Base-by-base conservation (phyloP, 2,329 filamentous ascomycete genomes). In the Ceratocystiopsis brevicomis region DNA sequence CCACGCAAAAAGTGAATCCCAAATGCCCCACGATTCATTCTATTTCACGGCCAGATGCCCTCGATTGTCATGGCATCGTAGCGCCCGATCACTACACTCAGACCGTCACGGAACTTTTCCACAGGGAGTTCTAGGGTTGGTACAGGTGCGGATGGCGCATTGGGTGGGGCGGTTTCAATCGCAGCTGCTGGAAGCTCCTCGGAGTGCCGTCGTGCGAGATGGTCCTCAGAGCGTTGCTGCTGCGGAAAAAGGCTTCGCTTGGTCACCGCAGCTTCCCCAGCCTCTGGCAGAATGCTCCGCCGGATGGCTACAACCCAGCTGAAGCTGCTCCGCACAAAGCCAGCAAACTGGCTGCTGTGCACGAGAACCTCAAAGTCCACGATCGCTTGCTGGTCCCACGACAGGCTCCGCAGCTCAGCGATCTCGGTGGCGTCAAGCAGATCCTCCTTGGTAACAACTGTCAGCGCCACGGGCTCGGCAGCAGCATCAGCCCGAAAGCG, bases 401-500 rank as follows among this genome's bases (percentile, higher is more conserved):
- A 56, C n/a, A 64, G 44, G 14, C 48, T 44, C 10, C 50, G 43
- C 10, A 64, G 49, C 6, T 45, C 49, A 13, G 49, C 45, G 3
- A 56, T 49, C 35, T 59, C 57, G 19, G 44, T 40, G 39, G 51
- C 40, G 48, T 53, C 48, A 1, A 65, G 51, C 3, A 65, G 49
- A 15, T 61, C 55, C 18, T 54, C 44, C 41, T 64, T 63, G 4
- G 55, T 53, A 3, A 57, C 53, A 6, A 56, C 53, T 3, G 54
- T 52, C 6, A 61, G 53, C 19, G 50, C 54, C 5, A 60, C 54
- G 19, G 50, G 54, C 30, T 54, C 46, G 2, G 44, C 43, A 4
- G 42, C 32, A 0, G 60, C 60, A 43, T 58, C 54, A 1, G 41
- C 25, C 2, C 48, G 47, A 37, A 64, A 56, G 14, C 41, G 46